Evolutionary conservation across 2,329 filamentous ascomycete genomes (phyloP).

Genomic region (Verticillium longisporum): DNA sequence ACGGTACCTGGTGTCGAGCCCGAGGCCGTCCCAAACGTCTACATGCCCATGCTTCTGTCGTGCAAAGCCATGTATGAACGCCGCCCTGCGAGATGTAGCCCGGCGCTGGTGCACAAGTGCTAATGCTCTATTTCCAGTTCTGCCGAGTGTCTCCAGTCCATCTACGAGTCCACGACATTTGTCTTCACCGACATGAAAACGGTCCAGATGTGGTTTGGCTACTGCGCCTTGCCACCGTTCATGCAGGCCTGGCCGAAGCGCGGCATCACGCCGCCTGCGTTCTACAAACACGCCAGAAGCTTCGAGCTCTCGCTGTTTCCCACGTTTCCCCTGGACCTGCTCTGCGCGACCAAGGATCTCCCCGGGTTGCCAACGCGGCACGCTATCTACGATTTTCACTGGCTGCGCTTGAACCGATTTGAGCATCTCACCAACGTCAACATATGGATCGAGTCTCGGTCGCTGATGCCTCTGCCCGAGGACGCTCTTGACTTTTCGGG

Average conservation of each 20-base stretch:
- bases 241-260: neutral
- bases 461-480: neutral
- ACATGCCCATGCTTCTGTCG: constrained; percentile 3
- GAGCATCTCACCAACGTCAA: neutral
- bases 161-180: constrained; percentile 5
- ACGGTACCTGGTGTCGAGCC: neutral
- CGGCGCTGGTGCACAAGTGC: neutral
- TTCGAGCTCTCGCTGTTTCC: neutral
- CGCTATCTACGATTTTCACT: constrained; percentile 4
- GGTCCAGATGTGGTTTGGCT: constrained; percentile 1
- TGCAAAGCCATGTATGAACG: constrained; percentile 4
- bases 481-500: neutral
- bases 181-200: constrained; percentile 1
- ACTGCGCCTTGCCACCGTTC: neutral
- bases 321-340: neutral
- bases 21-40: neutral
- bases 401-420: neutral
- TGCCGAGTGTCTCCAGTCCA: constrained; percentile 2
- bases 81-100: neutral
- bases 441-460: neutral
- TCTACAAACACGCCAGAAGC: neutral
- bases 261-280: neutral
- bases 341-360: neutral
- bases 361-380: neutral
- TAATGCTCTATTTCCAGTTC: neutral